Evolutionary conservation across 2,329 filamentous ascomycete species (phyloP), one percentile per base, ranked within the genome.

Genomic region (Fusarium oxysporum): DNA sequence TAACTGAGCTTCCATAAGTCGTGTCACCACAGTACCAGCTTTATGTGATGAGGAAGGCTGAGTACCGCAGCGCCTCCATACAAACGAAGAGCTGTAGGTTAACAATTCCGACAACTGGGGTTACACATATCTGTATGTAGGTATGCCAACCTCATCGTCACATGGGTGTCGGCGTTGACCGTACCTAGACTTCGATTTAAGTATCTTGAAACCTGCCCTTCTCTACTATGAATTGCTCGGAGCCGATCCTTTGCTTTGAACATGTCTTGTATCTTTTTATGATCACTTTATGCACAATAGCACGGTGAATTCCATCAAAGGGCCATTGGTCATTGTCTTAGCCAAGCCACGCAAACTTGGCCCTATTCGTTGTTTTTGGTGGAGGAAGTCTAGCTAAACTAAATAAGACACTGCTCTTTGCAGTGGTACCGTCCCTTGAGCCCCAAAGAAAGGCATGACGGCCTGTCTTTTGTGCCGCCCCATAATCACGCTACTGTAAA

Each of bases 341-440:
- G 67, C 76, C 76, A 77, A 77, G 74, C 76, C 73, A 77, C 65
- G 76, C 76, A 77, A 76, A 77, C 76, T 67, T 73, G 78, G 66
- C 75, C 73, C 70, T 65, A 69, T 65, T 74, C 63, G 69, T 70
- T 76, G 75, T 79, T 78, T 77, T 77, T 74, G 74, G 66, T 69
- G 53, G 78, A 74, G 78, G 71, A 81, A 80, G 80, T 82, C 80
- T 82, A 82, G 79, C 80, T 82, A 82, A 74, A 77, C 72, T 75
- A 77, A 78, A 72, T 74, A 78, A 69, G 75, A 74, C 67, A 77
- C 74, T 74, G 73, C 67, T 77, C 65, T 75, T 70, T 74, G 78
- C 80, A 79, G 80, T 78, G 66, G 75, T 73, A 77, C 76, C 79
- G 73, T 78, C 71, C 78, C 74, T 74, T 80, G 71, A 77, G 72